These are phyloP conservation scores for Seiridium cupressi DNA, from an alignment of 2,329 filamentous ascomycete species.

Conservation along the genomic window DNA sequence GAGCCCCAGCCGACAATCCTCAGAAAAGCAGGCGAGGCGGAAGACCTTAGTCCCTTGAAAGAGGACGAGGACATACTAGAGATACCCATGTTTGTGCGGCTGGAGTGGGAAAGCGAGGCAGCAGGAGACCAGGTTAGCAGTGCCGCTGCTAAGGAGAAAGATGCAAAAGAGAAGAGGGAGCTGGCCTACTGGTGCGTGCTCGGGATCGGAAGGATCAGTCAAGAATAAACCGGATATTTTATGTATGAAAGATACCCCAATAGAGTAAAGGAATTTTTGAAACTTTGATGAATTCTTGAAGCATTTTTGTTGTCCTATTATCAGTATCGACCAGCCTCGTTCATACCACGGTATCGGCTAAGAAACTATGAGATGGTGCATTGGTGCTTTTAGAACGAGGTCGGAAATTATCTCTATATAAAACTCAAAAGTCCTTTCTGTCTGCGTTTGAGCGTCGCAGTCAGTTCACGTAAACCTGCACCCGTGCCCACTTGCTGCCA, in stretches of 20 bases:
- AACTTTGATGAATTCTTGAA: not conserved
- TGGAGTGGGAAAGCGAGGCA: conserved; percentile 81
- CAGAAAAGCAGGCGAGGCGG: conserved; percentile 29
- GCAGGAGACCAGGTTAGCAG: conserved; percentile 64
- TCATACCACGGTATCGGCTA: too few relatives aligned
- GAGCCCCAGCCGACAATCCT: conserved; percentile 29
- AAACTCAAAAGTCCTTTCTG: too few relatives aligned
- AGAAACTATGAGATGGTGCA: too few relatives aligned
- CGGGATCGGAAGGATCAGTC: conserved; percentile 77
- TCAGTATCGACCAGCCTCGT: too few relatives aligned
- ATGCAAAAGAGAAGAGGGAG: conserved; percentile 75
- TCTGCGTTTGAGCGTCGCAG: too few relatives aligned
- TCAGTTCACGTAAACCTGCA: too few relatives aligned
- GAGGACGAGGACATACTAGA: conserved; percentile 70
- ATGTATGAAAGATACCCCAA: conserved; percentile 14
- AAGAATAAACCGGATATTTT: conserved; percentile 32
- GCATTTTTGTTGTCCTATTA: not conserved
- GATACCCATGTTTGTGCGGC: conserved; percentile 88
- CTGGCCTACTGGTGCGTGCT: conserved; percentile 95
- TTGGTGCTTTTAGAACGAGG: too few relatives aligned
- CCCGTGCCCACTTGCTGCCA: too few relatives aligned
- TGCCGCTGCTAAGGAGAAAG: conserved; percentile 56
- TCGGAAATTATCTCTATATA: too few relatives aligned
- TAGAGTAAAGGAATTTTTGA: not conserved
- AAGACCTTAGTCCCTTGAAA: conserved; percentile 45